Conservation (phyloP, 2,329 filamentous ascomycete genomes). For the Alternaria arborescens region DNA sequence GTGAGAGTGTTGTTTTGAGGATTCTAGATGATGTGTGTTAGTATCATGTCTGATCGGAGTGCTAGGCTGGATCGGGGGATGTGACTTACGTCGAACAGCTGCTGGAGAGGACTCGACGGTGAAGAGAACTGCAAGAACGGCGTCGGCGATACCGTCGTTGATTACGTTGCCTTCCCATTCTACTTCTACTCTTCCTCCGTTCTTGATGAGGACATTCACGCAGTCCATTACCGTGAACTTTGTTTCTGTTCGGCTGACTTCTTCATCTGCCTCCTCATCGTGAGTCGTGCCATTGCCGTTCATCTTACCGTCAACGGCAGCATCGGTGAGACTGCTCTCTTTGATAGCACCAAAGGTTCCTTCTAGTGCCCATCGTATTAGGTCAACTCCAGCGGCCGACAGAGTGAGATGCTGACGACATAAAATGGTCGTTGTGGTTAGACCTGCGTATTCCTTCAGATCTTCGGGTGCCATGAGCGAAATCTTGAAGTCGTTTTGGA, state of each 20-base stretch:
- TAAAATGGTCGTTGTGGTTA: constrained; percentile 92
- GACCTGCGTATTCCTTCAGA: constrained; percentile 92
- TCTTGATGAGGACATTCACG: constrained; percentile 79
- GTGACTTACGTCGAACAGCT: constrained; percentile 81
- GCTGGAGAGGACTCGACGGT: constrained; percentile 94
- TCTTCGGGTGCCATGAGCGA: constrained; percentile 97
- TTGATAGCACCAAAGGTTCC: constrained; percentile 87
- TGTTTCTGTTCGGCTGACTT: constrained; percentile 63
- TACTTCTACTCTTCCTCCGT: constrained; percentile 81
- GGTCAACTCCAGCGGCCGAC: constrained; percentile 85
- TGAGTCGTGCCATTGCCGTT: constrained; percentile 49
- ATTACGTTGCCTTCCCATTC: constrained; percentile 99
- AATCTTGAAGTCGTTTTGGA: constrained; percentile 98
- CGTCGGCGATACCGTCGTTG: constrained; percentile 98
- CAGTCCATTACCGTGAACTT: constrained; percentile 85
- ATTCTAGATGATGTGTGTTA: constrained; percentile 39
- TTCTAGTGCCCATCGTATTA: constrained; percentile 93
- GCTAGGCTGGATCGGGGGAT: constrained; percentile 12
- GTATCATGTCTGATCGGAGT: not conserved
- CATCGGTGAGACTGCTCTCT: constrained; percentile 46
- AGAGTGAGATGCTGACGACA: constrained; percentile 92
- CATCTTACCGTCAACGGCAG: constrained; percentile 46
- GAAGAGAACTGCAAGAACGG: constrained; percentile 90
- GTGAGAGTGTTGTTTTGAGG: constrained; percentile 47
- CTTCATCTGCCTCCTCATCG: constrained; percentile 70